Conservation (phyloP, 495 filamentous ascomycete species). For the Symbiotaphrina buchneri region DNA sequence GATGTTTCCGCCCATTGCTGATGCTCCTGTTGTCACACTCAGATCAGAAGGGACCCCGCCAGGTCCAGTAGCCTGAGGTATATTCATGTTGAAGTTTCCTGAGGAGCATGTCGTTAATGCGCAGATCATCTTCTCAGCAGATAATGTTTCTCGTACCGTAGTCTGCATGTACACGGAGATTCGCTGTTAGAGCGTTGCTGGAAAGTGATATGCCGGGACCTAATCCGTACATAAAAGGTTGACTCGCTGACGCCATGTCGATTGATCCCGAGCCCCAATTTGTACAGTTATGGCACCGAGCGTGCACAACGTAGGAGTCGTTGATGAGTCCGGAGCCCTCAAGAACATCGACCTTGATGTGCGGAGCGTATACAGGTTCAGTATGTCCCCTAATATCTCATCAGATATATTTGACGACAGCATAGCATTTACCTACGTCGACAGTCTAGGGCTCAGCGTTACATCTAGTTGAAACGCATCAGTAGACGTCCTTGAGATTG, state of each 20-base stretch:
- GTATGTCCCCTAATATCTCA: slow-evolving; percentile 4
- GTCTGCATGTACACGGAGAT: slow-evolving; percentile 6
- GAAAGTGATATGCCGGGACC: slow-evolving; percentile 7
- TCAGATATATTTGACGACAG: background rate
- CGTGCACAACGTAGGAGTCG: slow-evolving; percentile 9
- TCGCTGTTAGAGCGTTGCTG: slow-evolving; percentile 5
- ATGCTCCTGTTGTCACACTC: slow-evolving; percentile 3
- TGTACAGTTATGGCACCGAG: slow-evolving; percentile 9
- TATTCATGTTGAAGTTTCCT: slow-evolving; percentile 10
- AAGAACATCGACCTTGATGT: slow-evolving; percentile 6
- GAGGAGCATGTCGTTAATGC: background rate
- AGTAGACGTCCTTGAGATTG: background rate
- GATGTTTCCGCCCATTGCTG: slow-evolving; percentile 4
- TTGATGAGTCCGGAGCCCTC: slow-evolving; percentile 8
- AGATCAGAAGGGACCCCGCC: slow-evolving; percentile 7
- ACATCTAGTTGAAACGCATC: slow-evolving; percentile 6
- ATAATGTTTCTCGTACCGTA: slow-evolving; percentile 6
- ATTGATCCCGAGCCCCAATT: slow-evolving; percentile 6
- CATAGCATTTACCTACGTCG: slow-evolving; percentile 1
- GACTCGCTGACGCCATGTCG: slow-evolving; percentile 5
- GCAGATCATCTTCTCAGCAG: background rate
- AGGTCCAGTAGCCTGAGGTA: slow-evolving; percentile 7
- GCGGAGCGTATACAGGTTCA: slow-evolving; percentile 6
- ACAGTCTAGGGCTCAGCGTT: slow-evolving; percentile 9
- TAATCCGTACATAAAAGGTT: slow-evolving; percentile 11